phyloP scores from a whole-genome alignment of 2,329 filamentous ascomycete species.

The Sporothrix mexicana region DNA sequence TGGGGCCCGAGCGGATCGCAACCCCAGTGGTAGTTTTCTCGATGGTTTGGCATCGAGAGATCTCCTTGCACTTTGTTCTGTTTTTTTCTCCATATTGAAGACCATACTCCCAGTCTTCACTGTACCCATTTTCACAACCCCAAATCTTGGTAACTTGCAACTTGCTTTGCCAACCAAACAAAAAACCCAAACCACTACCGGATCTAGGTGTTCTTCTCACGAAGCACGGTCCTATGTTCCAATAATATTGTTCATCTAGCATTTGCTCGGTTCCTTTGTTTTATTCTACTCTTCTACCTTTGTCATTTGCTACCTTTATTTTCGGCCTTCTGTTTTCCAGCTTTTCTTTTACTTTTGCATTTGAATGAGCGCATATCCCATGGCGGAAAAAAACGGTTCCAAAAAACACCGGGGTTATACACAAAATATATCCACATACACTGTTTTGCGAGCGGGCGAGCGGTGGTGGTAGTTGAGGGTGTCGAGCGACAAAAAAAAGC shows the following conservation, averaged over 20 bases:
- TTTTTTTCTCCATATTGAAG: not conserved
- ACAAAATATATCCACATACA: constrained; percentile 23
- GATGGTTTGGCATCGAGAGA: constrained; percentile 10
- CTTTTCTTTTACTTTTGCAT: constrained; percentile 8
- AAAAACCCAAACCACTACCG: not conserved
- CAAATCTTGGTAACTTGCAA: not conserved
- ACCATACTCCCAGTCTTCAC: not conserved
- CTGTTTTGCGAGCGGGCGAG: not conserved
- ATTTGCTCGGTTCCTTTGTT: constrained; percentile 26
- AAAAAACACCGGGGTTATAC: constrained; percentile 11
- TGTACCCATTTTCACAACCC: not conserved
- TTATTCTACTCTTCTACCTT: not conserved
- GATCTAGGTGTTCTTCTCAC: not conserved
- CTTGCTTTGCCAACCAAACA: not conserved
- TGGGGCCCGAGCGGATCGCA: not conserved
- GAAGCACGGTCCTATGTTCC: not conserved
- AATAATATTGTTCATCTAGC: constrained; percentile 25
- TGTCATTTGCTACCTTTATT: constrained; percentile 2
- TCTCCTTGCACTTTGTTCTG: not conserved
- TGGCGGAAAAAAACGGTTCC: not conserved
- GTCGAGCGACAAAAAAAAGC: not conserved
- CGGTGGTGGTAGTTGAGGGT: not conserved
- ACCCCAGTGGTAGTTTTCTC: not conserved
- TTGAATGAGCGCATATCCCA: constrained; percentile 16
- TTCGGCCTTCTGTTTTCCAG: not conserved